These are phyloP conservation scores for Fusarium ambrosium DNA, from an alignment of 2,329 filamentous ascomycete species.

Conservation along the genomic window DNA sequence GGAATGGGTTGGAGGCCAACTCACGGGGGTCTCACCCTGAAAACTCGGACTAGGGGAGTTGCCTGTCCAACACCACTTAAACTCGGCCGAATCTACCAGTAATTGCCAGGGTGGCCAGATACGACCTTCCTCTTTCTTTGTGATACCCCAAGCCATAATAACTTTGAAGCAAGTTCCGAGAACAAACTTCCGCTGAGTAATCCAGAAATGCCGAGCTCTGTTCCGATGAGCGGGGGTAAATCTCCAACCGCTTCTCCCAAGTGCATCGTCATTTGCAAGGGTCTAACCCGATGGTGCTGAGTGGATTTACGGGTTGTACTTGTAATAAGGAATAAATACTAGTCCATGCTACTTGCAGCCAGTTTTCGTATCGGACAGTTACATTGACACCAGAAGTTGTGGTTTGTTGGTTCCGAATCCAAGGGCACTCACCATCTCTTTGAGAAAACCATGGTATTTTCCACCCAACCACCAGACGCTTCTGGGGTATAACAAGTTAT, in stretches of 20 bases:
- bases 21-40: background rate
- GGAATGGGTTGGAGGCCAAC: background rate
- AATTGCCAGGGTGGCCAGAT: background rate
- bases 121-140: background rate
- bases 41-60: no score
- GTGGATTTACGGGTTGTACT: background rate
- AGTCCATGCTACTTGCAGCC: background rate
- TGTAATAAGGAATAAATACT: background rate
- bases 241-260: background rate
- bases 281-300: background rate
- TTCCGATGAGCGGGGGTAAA: background rate
- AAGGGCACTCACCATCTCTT: background rate
- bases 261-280: background rate
- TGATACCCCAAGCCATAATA: background rate
- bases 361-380: background rate
- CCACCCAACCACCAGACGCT: background rate
- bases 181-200: background rate
- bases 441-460: background rate
- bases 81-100: no score
- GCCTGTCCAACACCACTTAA: no score
- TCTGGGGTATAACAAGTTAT: background rate
- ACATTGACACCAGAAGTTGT: background rate
- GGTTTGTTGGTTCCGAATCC: background rate
- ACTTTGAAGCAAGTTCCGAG: background rate
- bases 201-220: background rate